Evolutionary conservation across 2,329 filamentous ascomycete species (phyloP).

Genomic region (Sporothrix curviconia): DNA sequence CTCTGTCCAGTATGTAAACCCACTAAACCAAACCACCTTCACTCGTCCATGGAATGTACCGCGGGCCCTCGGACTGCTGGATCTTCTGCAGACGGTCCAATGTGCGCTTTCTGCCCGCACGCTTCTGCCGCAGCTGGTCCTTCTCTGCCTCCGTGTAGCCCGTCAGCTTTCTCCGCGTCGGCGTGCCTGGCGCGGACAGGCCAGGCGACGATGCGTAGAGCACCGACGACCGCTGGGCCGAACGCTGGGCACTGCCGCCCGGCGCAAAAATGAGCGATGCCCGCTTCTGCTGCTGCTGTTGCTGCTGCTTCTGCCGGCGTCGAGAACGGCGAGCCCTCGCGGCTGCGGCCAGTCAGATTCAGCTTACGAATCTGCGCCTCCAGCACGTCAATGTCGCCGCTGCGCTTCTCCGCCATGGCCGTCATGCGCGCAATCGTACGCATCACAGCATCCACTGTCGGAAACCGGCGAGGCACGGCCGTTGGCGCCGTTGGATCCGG

Average conservation of each 20-base stretch:
- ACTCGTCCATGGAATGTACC: constrained; percentile 21
- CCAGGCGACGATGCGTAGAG: constrained; percentile 29
- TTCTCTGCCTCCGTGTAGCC: constrained; percentile 56
- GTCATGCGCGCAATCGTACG: constrained; percentile 93
- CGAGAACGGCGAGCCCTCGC: constrained; percentile 34
- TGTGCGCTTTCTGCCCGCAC: constrained; percentile 31
- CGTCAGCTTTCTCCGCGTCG: constrained; percentile 55
- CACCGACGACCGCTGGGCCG: constrained; percentile 34
- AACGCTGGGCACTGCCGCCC: constrained; percentile 28
- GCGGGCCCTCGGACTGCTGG: constrained; percentile 38
- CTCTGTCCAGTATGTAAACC: neutral
- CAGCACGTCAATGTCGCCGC: constrained; percentile 81
- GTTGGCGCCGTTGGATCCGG: constrained; percentile 41
- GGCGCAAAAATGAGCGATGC: constrained; percentile 29
- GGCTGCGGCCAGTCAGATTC: constrained; percentile 41
- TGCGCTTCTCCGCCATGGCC: constrained; percentile 82
- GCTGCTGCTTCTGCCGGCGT: constrained; percentile 36
- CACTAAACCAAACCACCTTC: neutral
- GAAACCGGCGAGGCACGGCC: constrained; percentile 44
- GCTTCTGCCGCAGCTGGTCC: constrained; percentile 46
- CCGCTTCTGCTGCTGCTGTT: constrained; percentile 30
- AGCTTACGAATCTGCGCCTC: constrained; percentile 80
- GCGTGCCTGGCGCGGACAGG: constrained; percentile 31
- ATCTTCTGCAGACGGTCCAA: constrained; percentile 22
- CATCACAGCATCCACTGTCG: constrained; percentile 86